Evolutionary conservation across 208 protist genomes (phyloP), one percentile per base, ranked within the genome.

Genomic region (Crithidia mellificae): DNA sequence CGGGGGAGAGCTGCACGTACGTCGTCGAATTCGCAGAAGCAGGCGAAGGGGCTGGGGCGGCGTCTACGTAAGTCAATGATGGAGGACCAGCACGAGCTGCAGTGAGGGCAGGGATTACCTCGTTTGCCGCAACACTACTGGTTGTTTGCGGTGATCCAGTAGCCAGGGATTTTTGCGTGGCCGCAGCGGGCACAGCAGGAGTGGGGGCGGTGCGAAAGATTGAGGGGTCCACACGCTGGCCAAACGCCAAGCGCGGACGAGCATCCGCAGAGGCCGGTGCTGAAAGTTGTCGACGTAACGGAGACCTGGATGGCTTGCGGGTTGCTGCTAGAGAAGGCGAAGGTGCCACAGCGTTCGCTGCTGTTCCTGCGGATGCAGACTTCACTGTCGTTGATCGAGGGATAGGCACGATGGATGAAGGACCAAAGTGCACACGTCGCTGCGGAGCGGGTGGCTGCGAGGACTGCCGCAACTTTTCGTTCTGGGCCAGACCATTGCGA

Each of bases 161-260:
- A 5, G 27, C 15, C 1, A 24, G 43, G 6, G 46, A 17, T 5
- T 20, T 17, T 46, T n/a, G 8, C 17, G 8, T 17, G 3, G 17
- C 14, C 41, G 8, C 17, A n/a, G 41, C 14, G 4, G 41, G 17
- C 15, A 6, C 34, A 14, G 52, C 32, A 11, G 12, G 7, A 8
- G 27, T 24, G 30, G 9, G 36, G 0, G 29, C 6, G 43, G 29
- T 34, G 25, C 69, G 69, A 3, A 62, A 38, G 9, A 34, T 7
- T 6, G 76, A 64, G 3, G 70, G 70, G 22, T 70, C 46, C 22
- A 77, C 76, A 15, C 76, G 76, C 20, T 72, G 76, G 41, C 76
- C 76, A 56, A 81, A 81, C 1, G 53, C 69, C 6, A 75, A 44
- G 11, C 69, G 51, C 9, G 62, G 69, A 12, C 69, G 53, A 4